phyloP scores from a whole-genome alignment of 192 early-diverging fungal genomes.

The Coemansia javaensis region DNA sequence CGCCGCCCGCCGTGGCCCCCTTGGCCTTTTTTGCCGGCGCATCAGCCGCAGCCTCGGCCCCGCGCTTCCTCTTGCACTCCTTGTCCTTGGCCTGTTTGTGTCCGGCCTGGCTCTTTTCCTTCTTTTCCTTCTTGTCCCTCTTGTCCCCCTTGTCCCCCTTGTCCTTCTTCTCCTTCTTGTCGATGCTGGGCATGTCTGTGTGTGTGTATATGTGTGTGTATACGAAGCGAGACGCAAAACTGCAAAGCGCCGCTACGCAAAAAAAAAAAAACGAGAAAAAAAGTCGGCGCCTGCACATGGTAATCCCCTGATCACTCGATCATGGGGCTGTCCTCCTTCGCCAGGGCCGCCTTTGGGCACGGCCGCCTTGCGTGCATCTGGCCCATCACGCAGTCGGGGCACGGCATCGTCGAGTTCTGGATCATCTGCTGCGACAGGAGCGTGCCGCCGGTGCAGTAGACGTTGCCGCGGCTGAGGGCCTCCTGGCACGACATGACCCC shows the following conservation, averaged over 20 bases:
- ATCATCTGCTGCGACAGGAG: no score
- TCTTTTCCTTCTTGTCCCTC: slow-evolving; percentile 27
- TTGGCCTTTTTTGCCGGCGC: slow-evolving; percentile 37
- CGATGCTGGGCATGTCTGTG: neutral
- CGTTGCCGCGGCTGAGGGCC: no score
- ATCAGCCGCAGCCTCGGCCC: slow-evolving; percentile 8
- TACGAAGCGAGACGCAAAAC: no score
- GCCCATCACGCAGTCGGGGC: no score
- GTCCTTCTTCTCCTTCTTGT: slow-evolving; percentile 25
- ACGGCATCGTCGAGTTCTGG: no score
- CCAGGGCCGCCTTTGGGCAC: no score
- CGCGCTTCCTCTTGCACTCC: slow-evolving; percentile 30
- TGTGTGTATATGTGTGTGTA: slow-evolving; percentile 7
- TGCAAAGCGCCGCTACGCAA: neutral
- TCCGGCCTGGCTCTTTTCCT: slow-evolving; percentile 17
- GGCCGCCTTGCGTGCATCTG: no score
- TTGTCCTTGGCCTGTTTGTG: slow-evolving; percentile 24
- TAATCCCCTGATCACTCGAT: no score
- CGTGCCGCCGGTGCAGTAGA: no score
- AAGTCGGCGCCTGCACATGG: no score
- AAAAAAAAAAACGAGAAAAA: slow-evolving; percentile 4
- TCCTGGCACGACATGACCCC: no score
- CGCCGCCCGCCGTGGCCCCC: slow-evolving; percentile 22
- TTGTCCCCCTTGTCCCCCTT: slow-evolving; percentile 32
- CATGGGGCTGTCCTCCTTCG: no score